phyloP scores from a whole-genome alignment of 176 grass and related monocot species.

The Saccharum spontaneum region DNA sequence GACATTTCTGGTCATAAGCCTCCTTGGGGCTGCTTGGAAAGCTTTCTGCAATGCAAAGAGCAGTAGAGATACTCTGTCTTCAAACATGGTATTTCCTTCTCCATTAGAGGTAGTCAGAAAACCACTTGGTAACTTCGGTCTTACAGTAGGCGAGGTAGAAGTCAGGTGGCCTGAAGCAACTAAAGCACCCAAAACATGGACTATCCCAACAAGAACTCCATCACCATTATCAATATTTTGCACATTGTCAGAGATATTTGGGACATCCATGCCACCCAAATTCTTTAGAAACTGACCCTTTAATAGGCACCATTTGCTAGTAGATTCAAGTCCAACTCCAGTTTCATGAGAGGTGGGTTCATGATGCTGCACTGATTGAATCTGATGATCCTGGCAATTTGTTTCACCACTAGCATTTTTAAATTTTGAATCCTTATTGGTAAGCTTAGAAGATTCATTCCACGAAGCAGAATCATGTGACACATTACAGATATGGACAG shows the following conservation, averaged over 20 bases:
- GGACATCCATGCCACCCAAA: constrained; percentile 79
- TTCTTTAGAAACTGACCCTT: constrained; percentile 76
- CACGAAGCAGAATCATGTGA: constrained; percentile 13
- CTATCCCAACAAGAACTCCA: constrained; percentile 92
- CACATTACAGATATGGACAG: constrained; percentile 46
- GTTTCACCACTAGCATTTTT: constrained; percentile 39
- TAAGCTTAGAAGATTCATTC: constrained; percentile 51
- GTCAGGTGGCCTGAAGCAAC: constrained; percentile 85
- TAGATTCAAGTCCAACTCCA: constrained; percentile 34
- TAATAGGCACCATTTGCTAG: constrained; percentile 55
- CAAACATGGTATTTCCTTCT: constrained; percentile 81
- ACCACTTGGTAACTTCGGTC: constrained; percentile 47
- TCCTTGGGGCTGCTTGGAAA: constrained; percentile 75
- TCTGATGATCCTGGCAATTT: constrained; percentile 42
- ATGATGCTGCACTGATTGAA: constrained; percentile 46
- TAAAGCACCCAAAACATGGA: constrained; percentile 87
- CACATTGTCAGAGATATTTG: constrained; percentile 81
- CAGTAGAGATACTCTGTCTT: constrained; percentile 80
- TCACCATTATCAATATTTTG: constrained; percentile 85
- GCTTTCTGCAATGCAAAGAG: constrained; percentile 97
- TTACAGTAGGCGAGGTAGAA: constrained; percentile 49
- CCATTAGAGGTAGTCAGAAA: constrained; percentile 53
- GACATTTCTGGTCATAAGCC: constrained; percentile 91
- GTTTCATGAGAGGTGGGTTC: constrained; percentile 43
- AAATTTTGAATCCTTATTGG: constrained; percentile 18